Percentiles rank a stretch among this genome's conserved stretches.
These are phyloP conservation scores for Hymenochaete sp. DNA, from an alignment of 1,284 basidiomycete species.

Conservation along the genomic window DNA sequence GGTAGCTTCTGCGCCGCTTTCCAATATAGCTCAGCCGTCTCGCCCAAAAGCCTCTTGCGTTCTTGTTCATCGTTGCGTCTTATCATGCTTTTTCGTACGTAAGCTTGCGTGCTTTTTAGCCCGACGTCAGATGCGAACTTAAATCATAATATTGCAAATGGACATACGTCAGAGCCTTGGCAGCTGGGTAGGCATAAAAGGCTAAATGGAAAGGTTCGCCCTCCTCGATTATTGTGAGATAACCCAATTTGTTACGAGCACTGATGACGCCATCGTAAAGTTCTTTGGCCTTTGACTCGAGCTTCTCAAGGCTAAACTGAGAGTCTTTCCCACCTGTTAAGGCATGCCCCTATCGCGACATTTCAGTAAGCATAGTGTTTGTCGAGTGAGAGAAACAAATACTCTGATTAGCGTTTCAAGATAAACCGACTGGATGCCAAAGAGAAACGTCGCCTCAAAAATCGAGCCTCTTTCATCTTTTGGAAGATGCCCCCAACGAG, in stretches of 20 bases:
- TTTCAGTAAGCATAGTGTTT: background rate
- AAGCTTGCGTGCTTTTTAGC: constrained; percentile 7
- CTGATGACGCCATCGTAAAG: constrained; percentile 10
- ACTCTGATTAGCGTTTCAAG: constrained; percentile 17
- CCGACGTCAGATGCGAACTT: background rate
- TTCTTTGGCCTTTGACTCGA: constrained; percentile 11
- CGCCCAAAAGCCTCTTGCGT: background rate
- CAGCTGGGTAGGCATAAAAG: constrained; percentile 13
- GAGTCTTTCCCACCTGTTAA: background rate
- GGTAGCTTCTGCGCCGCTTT: constrained; percentile 14
- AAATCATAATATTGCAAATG: no score
- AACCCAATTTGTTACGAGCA: background rate
- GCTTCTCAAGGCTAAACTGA: constrained; percentile 6
- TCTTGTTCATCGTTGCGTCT: background rate
- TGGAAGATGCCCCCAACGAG: constrained; percentile 16
- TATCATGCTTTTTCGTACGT: constrained; percentile 6
- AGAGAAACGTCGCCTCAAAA: constrained; percentile 19
- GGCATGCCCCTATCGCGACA: background rate
- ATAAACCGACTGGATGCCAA: constrained; percentile 17
- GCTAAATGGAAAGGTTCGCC: constrained; percentile 8
- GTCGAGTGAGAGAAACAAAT: no score
- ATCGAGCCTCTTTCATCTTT: constrained; percentile 18
- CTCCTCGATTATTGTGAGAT: background rate
- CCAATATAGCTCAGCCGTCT: constrained; percentile 12
- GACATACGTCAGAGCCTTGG: constrained; percentile 11